Evolutionary conservation across 2,329 filamentous ascomycete genomes (phyloP).

Genomic region (Nothophaeocryptopus gaeumannii): DNA sequence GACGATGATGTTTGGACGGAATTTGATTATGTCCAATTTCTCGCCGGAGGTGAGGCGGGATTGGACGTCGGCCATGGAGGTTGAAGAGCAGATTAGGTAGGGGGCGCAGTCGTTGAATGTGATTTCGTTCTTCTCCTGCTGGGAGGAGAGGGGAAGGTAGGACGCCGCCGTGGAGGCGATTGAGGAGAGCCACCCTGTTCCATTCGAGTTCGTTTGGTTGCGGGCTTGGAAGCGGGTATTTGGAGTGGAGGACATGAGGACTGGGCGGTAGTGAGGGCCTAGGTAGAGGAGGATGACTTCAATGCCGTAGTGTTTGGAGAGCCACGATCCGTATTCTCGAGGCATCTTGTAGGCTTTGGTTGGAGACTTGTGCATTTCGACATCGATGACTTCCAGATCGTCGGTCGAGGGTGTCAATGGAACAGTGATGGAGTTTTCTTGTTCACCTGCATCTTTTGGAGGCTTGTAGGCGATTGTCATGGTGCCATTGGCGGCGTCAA

Average conservation of each 20-base stretch:
- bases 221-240: slow-evolving; percentile 7
- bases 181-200: slow-evolving; percentile 34
- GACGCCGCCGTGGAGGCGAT: slow-evolving; percentile 27
- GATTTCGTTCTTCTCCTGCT: slow-evolving; percentile 36
- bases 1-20: slow-evolving; percentile 48
- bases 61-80: slow-evolving; percentile 67
- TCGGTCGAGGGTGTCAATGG: slow-evolving; percentile 41
- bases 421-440: slow-evolving; percentile 34
- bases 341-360: slow-evolving; percentile 46
- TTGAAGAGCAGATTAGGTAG: slow-evolving; percentile 67
- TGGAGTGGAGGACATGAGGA: slow-evolving; percentile 37
- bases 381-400: slow-evolving; percentile 37
- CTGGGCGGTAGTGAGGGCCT: slow-evolving; percentile 40
- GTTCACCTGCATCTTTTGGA: slow-evolving; percentile 23
- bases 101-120: slow-evolving; percentile 74
- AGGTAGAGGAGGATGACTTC: slow-evolving; percentile 44
- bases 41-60: slow-evolving; percentile 36
- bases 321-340: slow-evolving; percentile 42
- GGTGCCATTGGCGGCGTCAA: slow-evolving; percentile 32
- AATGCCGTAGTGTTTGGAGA: slow-evolving; percentile 45
- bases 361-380: slow-evolving; percentile 46
- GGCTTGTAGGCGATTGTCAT: slow-evolving; percentile 43
- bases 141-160: slow-evolving; percentile 15
- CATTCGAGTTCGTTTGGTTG: not conserved
- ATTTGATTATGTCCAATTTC: slow-evolving; percentile 43